Base-by-base conservation (phyloP, 257 asterid genomes). In the Petunia secreta region DNA sequence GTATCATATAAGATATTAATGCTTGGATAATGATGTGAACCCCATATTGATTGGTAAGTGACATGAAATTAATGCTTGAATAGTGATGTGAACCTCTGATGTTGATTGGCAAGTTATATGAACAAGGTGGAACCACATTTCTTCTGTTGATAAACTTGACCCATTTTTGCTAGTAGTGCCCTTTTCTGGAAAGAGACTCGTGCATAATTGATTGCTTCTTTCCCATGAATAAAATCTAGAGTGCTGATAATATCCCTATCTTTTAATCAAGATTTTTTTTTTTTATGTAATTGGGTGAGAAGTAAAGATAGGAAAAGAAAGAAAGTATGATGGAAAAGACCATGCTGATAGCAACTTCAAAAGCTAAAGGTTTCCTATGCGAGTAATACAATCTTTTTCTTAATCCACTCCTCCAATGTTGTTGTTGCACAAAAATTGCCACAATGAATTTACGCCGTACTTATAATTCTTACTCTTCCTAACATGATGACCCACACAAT, bases 31-130 rank as follows among this genome's bases (percentile, higher is more conserved):
- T 48, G 60, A 71, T 71, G 60, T 71, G 44, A 71, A 16, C 60
- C 77, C 62, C 62, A 34, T n/a, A 34, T 34, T 48, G 60, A 48
- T 48, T 71, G 9, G 10, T 10, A 16, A 48, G 59, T 48, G 43
- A 48, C 77, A 46, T 71, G 59, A 71, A 69, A 25, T 16, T 25
- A 69, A 69, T 69, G 6, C 41, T 69, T 25, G 59, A 69, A 71
- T 34, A 25, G 44, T 71, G 76, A 46, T 48, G 60, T 48, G 75
- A 67, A 67, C 75, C 54, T 25, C 38, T 67, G 38, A 41, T 40
- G 54, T 41, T 67, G 54, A 15, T 67, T 41, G 8, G 11, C 5
- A 15, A 67, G 75, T 67, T 59, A 71, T 60, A 71, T 71, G 36
- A 71, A 13, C 43, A 69, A 25, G 2, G 59, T 25, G 77, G 77